A percentile compares a stretch with the other conserved stretches of the same genome.
phyloP scores from a whole-genome alignment of 331 rosid genomes.

The Rhamnella rubrinervis region DNA sequence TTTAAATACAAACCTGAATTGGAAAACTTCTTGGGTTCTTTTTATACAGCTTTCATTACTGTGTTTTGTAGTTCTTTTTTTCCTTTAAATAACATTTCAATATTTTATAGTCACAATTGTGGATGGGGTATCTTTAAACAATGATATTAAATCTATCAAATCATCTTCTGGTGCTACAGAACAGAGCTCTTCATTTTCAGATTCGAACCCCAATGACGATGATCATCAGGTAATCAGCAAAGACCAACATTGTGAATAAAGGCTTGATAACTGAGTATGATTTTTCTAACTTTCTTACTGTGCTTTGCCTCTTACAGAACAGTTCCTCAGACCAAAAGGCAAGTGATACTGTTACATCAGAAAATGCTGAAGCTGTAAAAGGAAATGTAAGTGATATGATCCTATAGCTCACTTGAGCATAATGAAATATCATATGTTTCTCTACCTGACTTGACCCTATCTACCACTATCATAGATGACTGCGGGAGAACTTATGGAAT shows the following conservation, averaged over 20 bases:
- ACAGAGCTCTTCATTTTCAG: constrained; percentile 39
- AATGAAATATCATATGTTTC: constrained; percentile 21
- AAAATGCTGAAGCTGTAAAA: constrained; percentile 47
- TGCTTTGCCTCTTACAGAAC: constrained; percentile 54
- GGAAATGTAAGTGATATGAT: constrained; percentile 51
- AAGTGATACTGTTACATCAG: constrained; percentile 38
- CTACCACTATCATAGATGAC: constrained; percentile 61
- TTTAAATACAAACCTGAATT: no score
- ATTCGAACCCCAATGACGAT: constrained; percentile 49
- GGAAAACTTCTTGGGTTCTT: background rate
- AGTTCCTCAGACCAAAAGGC: constrained; percentile 41
- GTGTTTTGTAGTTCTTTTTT: constrained; percentile 17
- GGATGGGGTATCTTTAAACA: constrained; percentile 14
- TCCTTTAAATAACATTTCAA: constrained; percentile 11
- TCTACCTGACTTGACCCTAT: constrained; percentile 27
- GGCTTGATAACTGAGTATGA: constrained; percentile 27
- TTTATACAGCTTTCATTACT: background rate
- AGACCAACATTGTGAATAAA: constrained; percentile 7
- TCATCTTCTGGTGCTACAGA: constrained; percentile 47
- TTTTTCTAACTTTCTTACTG: constrained; percentile 32
- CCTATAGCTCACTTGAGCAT: constrained; percentile 12
- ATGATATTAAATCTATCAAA: constrained; percentile 25
- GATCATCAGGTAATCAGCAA: constrained; percentile 59
- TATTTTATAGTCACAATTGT: constrained; percentile 17
- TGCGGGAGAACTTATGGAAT: constrained; percentile 65